phyloP scores from a whole-genome alignment of 495 filamentous ascomycete species.

The Echria macrotheca region DNA sequence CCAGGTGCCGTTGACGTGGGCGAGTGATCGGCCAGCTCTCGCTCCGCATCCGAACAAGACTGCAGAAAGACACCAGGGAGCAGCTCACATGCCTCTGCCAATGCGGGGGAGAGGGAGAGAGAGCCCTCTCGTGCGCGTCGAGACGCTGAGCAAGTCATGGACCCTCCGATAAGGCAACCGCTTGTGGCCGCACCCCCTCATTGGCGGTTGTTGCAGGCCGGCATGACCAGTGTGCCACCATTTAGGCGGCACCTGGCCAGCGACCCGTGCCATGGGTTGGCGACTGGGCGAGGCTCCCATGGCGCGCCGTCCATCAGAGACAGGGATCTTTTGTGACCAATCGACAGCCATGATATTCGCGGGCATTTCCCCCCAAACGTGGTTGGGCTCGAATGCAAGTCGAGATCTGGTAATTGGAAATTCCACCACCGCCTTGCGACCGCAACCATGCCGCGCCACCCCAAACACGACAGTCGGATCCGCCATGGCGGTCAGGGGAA shows the following conservation, averaged over 20 bases:
- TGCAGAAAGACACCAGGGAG: too few relatives aligned
- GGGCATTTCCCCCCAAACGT: too few relatives aligned
- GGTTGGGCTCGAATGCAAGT: slow-evolving; percentile 1
- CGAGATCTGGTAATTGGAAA: not conserved
- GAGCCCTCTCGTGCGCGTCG: too few relatives aligned
- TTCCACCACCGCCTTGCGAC: slow-evolving; percentile 2
- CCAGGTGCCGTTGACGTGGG: slow-evolving; percentile 6
- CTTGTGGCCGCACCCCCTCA: slow-evolving; percentile 1
- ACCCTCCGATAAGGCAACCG: slow-evolving; percentile 10
- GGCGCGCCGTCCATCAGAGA: not conserved
- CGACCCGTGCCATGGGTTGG: slow-evolving; percentile 2
- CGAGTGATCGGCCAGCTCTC: slow-evolving; percentile 1
- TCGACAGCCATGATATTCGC: too few relatives aligned
- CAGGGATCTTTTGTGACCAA: not conserved
- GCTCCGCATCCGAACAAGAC: not conserved
- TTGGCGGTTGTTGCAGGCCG: not conserved
- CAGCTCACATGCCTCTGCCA: not conserved
- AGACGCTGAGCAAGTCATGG: too few relatives aligned
- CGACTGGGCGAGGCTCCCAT: not conserved
- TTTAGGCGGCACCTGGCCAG: slow-evolving; percentile 7
- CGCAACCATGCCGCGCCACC: not conserved
- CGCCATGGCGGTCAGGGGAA: too few relatives aligned
- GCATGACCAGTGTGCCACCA: slow-evolving; percentile 10
- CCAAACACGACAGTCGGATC: too few relatives aligned
- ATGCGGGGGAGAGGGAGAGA: not conserved